Percentiles rank a stretch among this genome's conserved stretches.
Evolutionary conservation across 2,329 filamentous ascomycete species (phyloP).

Genomic region (Cucurbitaria berberidis): DNA sequence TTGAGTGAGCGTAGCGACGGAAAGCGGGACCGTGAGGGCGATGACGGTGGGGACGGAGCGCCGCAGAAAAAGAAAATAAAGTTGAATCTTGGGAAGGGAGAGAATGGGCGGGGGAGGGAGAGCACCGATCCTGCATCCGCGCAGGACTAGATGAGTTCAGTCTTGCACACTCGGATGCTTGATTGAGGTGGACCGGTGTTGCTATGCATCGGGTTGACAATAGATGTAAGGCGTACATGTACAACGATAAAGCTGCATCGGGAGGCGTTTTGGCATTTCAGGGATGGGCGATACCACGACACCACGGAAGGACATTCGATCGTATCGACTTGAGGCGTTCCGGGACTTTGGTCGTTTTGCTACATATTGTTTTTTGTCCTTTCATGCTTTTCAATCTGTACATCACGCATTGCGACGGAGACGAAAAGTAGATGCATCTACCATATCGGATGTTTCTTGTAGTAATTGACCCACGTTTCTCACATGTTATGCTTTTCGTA

Average conservation of each 20-base stretch:
- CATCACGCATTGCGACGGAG: neutral
- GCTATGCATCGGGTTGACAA: neutral
- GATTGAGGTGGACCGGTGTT: neutral
- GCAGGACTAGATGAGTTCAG: neutral
- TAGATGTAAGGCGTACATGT: neutral
- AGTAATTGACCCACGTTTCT: too few relatives aligned
- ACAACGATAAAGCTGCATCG: neutral
- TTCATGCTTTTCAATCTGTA: neutral
- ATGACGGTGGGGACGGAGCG: constrained; percentile 34
- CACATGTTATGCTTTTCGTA: too few relatives aligned
- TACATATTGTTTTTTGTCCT: neutral
- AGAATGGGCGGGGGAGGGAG: constrained; percentile 6
- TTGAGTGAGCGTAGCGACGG: constrained; percentile 38
- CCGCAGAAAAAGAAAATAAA: constrained; percentile 50
- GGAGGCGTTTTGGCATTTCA: neutral
- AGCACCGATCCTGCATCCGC: constrained; percentile 12
- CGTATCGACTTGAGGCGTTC: neutral
- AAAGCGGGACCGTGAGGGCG: constrained; percentile 45
- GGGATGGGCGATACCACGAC: neutral
- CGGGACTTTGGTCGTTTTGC: neutral
- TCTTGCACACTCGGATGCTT: neutral
- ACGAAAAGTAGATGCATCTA: neutral
- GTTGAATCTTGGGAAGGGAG: constrained; percentile 32
- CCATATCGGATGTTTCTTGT: neutral
- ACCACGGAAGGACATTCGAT: neutral